Percentiles rank a stretch among this genome's conserved stretches.
Conservation (phyloP, 306 rosid species). For the Dalbergia oliveri region DNA sequence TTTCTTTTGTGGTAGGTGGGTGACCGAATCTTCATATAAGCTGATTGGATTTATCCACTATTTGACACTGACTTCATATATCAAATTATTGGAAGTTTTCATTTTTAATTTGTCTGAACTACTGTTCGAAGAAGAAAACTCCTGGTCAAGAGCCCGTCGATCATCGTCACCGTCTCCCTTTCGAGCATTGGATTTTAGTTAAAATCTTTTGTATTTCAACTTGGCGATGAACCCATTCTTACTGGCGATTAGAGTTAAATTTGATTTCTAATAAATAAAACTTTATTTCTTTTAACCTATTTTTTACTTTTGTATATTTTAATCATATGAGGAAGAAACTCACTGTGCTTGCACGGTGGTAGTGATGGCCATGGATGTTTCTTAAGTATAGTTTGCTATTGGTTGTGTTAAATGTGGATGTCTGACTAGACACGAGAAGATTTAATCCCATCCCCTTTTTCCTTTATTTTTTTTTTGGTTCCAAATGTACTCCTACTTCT, state of each 20-base stretch:
- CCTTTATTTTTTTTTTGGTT: no score
- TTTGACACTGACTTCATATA: neutral
- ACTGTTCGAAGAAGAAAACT: neutral
- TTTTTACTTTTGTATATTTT: neutral
- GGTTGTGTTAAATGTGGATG: neutral
- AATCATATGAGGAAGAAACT: neutral
- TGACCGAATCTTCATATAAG: neutral
- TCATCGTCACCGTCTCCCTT: neutral
- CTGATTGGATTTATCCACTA: neutral
- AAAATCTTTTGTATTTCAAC: no score
- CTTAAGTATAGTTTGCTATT: neutral
- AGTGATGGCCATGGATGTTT: constrained; percentile 11
- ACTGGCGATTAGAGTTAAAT: neutral
- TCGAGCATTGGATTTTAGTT: neutral
- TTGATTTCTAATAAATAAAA: neutral
- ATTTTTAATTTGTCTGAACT: neutral
- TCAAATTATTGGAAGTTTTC: neutral
- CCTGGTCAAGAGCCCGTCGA: neutral
- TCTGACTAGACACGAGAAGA: neutral
- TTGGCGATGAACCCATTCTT: no score
- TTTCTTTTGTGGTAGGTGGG: neutral
- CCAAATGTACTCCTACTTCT: neutral
- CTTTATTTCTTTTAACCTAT: neutral
- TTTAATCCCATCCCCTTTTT: neutral
- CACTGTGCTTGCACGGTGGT: neutral